Base-by-base conservation (phyloP, 2,329 filamentous ascomycete species). In the Cladophialophora yegresii region DNA sequence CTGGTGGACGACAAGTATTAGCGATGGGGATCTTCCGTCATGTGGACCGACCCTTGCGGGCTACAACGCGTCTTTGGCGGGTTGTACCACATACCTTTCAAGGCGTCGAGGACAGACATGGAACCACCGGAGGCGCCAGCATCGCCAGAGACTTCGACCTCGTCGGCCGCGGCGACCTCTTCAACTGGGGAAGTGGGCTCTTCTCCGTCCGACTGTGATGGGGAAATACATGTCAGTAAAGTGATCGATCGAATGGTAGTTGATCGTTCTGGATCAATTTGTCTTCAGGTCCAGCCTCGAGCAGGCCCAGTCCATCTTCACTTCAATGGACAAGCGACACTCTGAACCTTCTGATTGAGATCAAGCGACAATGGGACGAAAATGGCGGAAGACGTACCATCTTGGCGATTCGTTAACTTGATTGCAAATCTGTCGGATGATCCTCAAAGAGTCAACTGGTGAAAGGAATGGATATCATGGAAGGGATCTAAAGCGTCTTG, bases 151-250 rank as follows among this genome's bases (percentile, higher is more conserved):
- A 97, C 92, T 84, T 98, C 93, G 82, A 98, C 93, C 86, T 97
- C 95, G 76, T 88, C 86, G 77, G 84, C 92, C 79, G 91, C 90
- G 70, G 78, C 81, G 74, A 61, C 58, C 54, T 61, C 58, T 61
- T 61, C 58, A 32, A 82, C 79, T 83, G 91, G 89, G 82, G 89
- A 88, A 82, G 87, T 89, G 83, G 89, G 92, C 90, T 98, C 93
- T 97, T 98, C 95, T 98, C 93, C 93, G 92, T 98, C 93, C 92
- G 93, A 98, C 95, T 97, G 74, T 58, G 30, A 33, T 4, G n/a
- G 20, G 3, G 9, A 54, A 10, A 6, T 36, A 12, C 20, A 10
- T 4, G 51, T 54, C 28, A 54, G 51, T n/a, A 54, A 20, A 10
- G 5, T 10, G 23, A 33, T 22, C 51, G 3, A 54, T 4, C 12